Evolutionary conservation across 2,329 filamentous ascomycete species (phyloP).

Genomic region (Didymella arachidicola): DNA sequence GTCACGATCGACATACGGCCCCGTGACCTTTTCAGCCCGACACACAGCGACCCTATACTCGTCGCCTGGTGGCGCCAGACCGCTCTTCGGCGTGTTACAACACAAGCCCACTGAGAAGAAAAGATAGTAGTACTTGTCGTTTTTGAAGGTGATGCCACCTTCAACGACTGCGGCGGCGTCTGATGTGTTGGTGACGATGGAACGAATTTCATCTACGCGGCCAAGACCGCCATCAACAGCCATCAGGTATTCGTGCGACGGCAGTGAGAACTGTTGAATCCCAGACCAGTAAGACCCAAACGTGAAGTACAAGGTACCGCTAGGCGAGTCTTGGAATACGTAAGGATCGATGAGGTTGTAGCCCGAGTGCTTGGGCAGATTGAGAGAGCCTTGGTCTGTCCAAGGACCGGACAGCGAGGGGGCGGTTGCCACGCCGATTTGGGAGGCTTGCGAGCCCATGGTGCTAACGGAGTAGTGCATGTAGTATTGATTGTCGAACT

Average conservation of each 20-base stretch:
- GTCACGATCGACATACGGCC: slow-evolving; percentile 56
- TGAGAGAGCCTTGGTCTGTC: slow-evolving; percentile 65
- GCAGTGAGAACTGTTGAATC: slow-evolving; percentile 66
- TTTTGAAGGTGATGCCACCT: slow-evolving; percentile 61
- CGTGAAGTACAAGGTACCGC: slow-evolving; percentile 56
- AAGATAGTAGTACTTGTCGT: slow-evolving; percentile 64
- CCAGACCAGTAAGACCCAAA: slow-evolving; percentile 74
- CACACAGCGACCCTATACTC: slow-evolving; percentile 72
- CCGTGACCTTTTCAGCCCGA: slow-evolving; percentile 58
- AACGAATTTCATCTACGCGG: slow-evolving; percentile 12
- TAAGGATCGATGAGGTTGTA: slow-evolving; percentile 61
- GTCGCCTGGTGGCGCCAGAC: slow-evolving; percentile 59
- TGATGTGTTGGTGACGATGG: slow-evolving; percentile 33
- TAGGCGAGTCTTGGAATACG: slow-evolving; percentile 48
- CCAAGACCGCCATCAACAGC: slow-evolving; percentile 14
- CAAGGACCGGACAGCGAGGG: slow-evolving; percentile 61
- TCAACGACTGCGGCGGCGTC: slow-evolving; percentile 51
- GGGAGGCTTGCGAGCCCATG: slow-evolving; percentile 66
- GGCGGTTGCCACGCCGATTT: slow-evolving; percentile 65
- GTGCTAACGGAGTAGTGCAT: slow-evolving; percentile 68
- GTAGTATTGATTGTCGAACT: slow-evolving; percentile 65
- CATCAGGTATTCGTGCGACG: slow-evolving; percentile 14
- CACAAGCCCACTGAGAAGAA: slow-evolving; percentile 68
- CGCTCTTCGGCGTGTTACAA: slow-evolving; percentile 60
- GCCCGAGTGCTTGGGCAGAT: slow-evolving; percentile 44